Conservation (phyloP, 1,284 basidiomycete genomes). For the Heterobasidion occidentale region DNA sequence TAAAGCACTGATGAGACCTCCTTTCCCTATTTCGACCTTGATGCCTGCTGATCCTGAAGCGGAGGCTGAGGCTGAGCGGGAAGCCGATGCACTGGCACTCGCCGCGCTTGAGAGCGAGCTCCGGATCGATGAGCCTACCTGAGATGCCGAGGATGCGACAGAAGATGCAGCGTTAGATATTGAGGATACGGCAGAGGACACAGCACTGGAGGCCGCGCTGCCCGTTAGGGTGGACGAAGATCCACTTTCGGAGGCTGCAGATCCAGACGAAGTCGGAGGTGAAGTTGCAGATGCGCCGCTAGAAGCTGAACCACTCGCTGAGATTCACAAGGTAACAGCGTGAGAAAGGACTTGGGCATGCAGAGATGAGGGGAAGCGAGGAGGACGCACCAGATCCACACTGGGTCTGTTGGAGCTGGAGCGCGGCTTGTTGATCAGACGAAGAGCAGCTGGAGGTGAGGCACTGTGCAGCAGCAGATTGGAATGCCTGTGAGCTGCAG, state of each 20-base stretch:
- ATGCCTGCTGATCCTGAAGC: too few relatives aligned
- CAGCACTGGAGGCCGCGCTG: not conserved
- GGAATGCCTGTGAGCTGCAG: conserved; percentile 19
- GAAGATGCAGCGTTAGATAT: not conserved
- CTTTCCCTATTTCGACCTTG: too few relatives aligned
- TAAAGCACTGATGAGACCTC: too few relatives aligned
- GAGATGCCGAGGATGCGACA: conserved; percentile 1
- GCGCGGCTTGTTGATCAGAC: conserved; percentile 15
- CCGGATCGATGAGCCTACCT: not conserved
- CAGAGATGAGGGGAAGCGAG: conserved; percentile 5
- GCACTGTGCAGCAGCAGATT: conserved; percentile 16
- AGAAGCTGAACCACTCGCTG: not conserved
- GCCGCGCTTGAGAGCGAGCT: not conserved
- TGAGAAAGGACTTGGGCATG: not conserved
- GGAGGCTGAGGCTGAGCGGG: not conserved
- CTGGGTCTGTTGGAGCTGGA: conserved; percentile 14
- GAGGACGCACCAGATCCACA: conserved; percentile 21
- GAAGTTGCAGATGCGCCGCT: not conserved
- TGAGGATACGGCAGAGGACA: conserved; percentile 1
- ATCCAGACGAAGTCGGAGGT: not conserved
- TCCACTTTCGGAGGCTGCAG: not conserved
- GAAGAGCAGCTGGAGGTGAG: conserved; percentile 15
- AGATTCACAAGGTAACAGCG: not conserved
- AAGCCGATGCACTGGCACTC: not conserved
- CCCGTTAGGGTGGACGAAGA: not conserved